Base-by-base conservation (phyloP, 495 filamentous ascomycete species). In the Penicillium lividum region DNA sequence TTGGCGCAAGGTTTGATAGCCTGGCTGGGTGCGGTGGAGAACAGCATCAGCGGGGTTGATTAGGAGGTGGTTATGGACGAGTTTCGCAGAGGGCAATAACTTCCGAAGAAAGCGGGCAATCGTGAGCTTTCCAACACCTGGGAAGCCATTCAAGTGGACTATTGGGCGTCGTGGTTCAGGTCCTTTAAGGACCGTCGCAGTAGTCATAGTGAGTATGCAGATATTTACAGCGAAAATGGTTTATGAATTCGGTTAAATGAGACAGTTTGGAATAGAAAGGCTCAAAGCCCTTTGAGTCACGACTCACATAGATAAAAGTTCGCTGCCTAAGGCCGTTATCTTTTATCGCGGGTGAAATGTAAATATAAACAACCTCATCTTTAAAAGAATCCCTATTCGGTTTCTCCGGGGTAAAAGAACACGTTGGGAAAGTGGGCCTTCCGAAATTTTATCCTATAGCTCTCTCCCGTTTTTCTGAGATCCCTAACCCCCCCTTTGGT, bases 321-420 rank as follows among this genome's bases (percentile, higher is more conserved):
- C 54, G 53, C 8, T 68, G 66, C 66, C 66, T 68, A 36, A 68
- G 66, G 66, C 64, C 25, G 36, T 61, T 53, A 67, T 62, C 56
- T 56, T n/a, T 11, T n/a, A 48, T 42, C 57, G 54, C 53, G 56
- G 45, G 34, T 50, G 10, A 56, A 56, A 67, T 56, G 64, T 69
- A 67, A 58, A 67, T 60, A 61, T 69, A 67, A 67, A 69, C 67
- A 69, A 67, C 54, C 29, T 47, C 33, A 51, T 33, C 25, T 40
- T 58, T 57, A 27, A 45, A n/a, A 27, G 31, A 52, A 52, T 36
- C 31, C 33, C 33, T 22, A 33, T 36, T 34, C 43, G 38, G 30
- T 47, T 45, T 13, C 40, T 27, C n/a, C 40, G 33, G 54, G 31
- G 40, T 29, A 44, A 42, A 44, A 28, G 18, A 42, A 38, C 34